Evolutionary conservation across 2,329 filamentous ascomycete genomes (phyloP), one percentile per base, ranked within the genome.

Genomic region (Sarocladiaceae sp.): DNA sequence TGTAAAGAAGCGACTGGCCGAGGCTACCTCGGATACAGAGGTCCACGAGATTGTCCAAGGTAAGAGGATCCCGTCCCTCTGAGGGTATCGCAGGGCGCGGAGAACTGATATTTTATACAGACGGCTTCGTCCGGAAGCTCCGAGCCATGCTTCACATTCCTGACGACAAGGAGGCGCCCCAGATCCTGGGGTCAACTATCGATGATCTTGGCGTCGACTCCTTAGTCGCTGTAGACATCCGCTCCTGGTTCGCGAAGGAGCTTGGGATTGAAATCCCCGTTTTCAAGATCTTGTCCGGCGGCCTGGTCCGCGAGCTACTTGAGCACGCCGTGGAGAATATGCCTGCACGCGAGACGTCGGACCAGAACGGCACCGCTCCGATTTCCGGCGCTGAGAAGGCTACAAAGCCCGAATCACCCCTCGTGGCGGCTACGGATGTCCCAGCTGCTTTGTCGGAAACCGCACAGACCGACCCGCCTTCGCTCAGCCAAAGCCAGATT

Each of bases 191-290:
- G n/a, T n/a, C n/a, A n/a, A n/a, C n/a, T n/a, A n/a, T n/a, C n/a
- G n/a, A n/a, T 10, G 61, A 64, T 10, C 53, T 65, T 2, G 63
- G 64, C 5, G 52, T 63, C 20, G 64, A 66, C 42, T 61, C 61
- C 0, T 52, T 67, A 3, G 52, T 63, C 2, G 60, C 64, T 3
- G 59, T 65, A 2, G 62, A 63, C 64, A 69, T 73, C 2, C 70
- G 76, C 1, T 61, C 70, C 2, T 81, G 77, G 77, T 74, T 79
- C 53, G 35, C 71, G n/a, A 74, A 75, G 51, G 40, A 44, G 40
- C 20, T 44, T 23, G 11, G 17, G n/a, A 15, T 26, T 10, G 40
- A 44, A 6, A 4, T 44, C 5, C 40, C 40, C 3, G 40, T 44
- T 3, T n/a, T 44, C 40, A 44, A 44, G 40, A 28, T 44, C 23